A percentile compares a stretch with the other conserved stretches of the same genome.
Evolutionary conservation across 257 asterid genomes (phyloP).

Genomic region (Nicotiana sylvestris): DNA sequence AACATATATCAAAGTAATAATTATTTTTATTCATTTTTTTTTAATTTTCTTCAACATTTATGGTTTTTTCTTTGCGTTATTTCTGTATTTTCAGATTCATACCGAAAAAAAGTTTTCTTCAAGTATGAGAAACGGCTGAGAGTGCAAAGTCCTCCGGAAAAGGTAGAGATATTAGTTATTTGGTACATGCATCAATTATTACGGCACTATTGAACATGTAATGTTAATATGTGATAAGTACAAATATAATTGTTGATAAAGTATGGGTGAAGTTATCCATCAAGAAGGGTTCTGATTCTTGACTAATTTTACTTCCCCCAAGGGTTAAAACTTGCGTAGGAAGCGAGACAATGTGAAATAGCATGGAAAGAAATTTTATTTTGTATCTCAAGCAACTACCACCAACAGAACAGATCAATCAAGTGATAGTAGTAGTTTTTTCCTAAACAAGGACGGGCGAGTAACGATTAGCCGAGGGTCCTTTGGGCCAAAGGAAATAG

Average conservation of each 20-base stretch:
- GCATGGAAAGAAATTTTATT: no score
- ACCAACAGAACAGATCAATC: no score
- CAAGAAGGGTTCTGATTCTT: background rate
- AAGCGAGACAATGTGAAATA: background rate
- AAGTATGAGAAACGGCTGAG: slow-evolving; percentile 91
- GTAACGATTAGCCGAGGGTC: no score
- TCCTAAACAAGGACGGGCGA: no score
- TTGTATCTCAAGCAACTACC: background rate
- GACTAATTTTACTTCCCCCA: background rate
- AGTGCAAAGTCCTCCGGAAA: slow-evolving; percentile 82
- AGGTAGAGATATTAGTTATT: slow-evolving; percentile 35
- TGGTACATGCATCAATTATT: background rate
- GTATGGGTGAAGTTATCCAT: background rate
- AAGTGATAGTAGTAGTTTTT: no score
- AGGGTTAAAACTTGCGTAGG: background rate
- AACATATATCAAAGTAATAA: background rate
- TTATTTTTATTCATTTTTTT: background rate
- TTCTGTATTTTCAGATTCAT: slow-evolving; percentile 50
- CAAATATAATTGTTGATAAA: background rate
- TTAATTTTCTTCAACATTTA: background rate
- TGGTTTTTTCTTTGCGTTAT: background rate
- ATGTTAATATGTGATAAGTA: background rate
- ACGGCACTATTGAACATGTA: background rate
- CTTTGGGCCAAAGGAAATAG: no score
- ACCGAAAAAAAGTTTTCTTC: slow-evolving; percentile 83